These are phyloP conservation scores for Aspergillus bertholletiae DNA, from an alignment of 495 filamentous ascomycete species.

Conservation along the genomic window DNA sequence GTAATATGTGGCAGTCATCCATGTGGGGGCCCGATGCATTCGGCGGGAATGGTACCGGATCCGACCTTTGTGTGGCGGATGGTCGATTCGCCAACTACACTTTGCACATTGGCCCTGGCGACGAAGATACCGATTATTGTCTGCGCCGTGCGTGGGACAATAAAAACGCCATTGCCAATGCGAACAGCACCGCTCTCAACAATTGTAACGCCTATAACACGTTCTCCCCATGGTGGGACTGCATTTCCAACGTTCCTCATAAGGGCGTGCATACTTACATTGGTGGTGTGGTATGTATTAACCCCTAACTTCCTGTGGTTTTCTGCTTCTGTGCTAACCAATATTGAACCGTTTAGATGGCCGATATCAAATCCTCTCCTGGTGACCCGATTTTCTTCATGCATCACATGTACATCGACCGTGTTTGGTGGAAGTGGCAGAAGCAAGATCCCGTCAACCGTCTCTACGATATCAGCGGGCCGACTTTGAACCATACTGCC, in stretches of 20 bases:
- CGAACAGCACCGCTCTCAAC: conserved; percentile 11
- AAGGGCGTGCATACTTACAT: conserved; percentile 17
- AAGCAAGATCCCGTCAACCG: conserved; percentile 27
- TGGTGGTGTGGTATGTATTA: conserved; percentile 16
- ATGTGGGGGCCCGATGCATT: conserved; percentile 17
- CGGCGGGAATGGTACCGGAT: conserved; percentile 14
- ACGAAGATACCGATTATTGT: conserved; percentile 15
- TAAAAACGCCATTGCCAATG: conserved; percentile 7
- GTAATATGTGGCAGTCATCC: conserved; percentile 12
- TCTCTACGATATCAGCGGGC: conserved; percentile 18
- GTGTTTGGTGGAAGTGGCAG: conserved; percentile 55
- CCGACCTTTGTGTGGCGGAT: conserved; percentile 9
- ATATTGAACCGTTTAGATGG: too few relatives aligned
- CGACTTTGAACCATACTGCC: conserved; percentile 10
- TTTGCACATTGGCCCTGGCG: conserved; percentile 14
- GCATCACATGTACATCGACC: conserved; percentile 49
- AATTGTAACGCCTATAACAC: conserved; percentile 14
- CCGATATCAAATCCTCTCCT: conserved; percentile 15
- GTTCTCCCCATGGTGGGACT: conserved; percentile 14
- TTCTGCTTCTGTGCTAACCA: too few relatives aligned
- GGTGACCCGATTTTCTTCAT: conserved; percentile 51
- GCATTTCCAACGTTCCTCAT: conserved; percentile 13
- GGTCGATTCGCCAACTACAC: conserved; percentile 14
- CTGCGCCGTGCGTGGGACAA: conserved; percentile 10
- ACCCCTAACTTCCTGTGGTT: too few relatives aligned